Evolutionary conservation across 805 yeast genomes (phyloP), one percentile per base, ranked within the genome.

Genomic region (Saccharomycopsis selenospora): DNA sequence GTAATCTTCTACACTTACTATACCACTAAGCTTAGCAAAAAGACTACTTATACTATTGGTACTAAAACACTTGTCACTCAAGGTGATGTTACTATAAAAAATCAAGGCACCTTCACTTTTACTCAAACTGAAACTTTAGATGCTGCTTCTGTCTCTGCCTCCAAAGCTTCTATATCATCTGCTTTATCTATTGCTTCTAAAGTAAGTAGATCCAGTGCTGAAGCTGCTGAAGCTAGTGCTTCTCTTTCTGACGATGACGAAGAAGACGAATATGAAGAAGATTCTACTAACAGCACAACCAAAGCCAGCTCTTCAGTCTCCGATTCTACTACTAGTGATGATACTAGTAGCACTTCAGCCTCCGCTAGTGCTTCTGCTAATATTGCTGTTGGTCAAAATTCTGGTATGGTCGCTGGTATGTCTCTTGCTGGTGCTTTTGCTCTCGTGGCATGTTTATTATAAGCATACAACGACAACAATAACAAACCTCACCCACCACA

Each of bases 1-100:
- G 52, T 52, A 22, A 51, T 48, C 44, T 48, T 51, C 44, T 51
- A 49, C 48, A 49, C 55, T 18, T 51, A 30, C 43, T 51, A 42
- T 44, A 51, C 52, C 28, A 51, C 52, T 8, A 20, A 49, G 10
- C 36, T 33, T 30, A 48, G 50, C 22, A 22, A 26, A n/a, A 36
- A 41, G 24, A 36, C 43, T n/a, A 48, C 52, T 17, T 48, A 18
- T 43, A 48, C 49, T 17, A 46, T 48, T 14, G 55, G 55, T n/a
- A 23, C 36, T 17, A 28, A 38, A 11, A 46, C 48, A 8, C 42
- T 51, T 22, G 40, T 24, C 7, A 49, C 55, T 13, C 20, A 49
- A 6, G 55, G 55, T 24, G 29, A 40, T n/a, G 46, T 51, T 30
- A 51, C 55, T 14, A 14, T 51, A 23, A 42, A 41, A 27, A 36